A percentile compares a stretch with the other conserved stretches of the same genome.
phyloP scores from a whole-genome alignment of 495 filamentous ascomycete species.

The Aspergillus indologenus region DNA sequence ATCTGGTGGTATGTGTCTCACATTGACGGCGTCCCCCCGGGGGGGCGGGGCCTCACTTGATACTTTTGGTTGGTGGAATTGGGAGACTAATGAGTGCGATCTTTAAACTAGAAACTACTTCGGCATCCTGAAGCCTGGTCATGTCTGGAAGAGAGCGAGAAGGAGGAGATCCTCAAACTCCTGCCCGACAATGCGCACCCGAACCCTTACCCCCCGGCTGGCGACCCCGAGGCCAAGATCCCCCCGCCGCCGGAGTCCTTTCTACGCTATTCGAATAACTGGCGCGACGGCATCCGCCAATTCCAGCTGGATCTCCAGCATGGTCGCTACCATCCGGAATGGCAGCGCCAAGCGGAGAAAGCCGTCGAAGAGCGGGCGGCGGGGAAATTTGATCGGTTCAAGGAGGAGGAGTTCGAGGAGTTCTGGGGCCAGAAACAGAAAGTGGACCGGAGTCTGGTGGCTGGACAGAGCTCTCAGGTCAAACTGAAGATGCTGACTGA shows the following conservation, averaged over 20 bases:
- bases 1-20: slow-evolving; percentile 53
- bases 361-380: slow-evolving; percentile 59
- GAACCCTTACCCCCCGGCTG: slow-evolving; percentile 29
- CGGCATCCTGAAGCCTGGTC: slow-evolving; percentile 57
- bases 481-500: slow-evolving; percentile 46
- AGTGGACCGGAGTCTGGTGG: slow-evolving; percentile 28
- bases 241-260: slow-evolving; percentile 43
- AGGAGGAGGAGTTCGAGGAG: slow-evolving; percentile 61
- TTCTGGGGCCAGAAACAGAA: slow-evolving; percentile 69
- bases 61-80: not conserved
- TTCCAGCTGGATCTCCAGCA: slow-evolving; percentile 59
- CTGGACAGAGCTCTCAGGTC: slow-evolving; percentile 49
- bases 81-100: slow-evolving; percentile 3
- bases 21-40: too few species aligned
- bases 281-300: slow-evolving; percentile 47
- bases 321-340: slow-evolving; percentile 62
- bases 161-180: slow-evolving; percentile 50
- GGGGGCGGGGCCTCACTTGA: too few species aligned
- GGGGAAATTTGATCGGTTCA: slow-evolving; percentile 69
- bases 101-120: slow-evolving; percentile 53
- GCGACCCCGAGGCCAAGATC: slow-evolving; percentile 34
- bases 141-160: slow-evolving; percentile 52
- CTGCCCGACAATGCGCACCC: slow-evolving; percentile 52
- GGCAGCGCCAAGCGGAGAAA: slow-evolving; percentile 60
- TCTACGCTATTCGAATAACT: slow-evolving; percentile 49